These are phyloP conservation scores for Juglanconis juglandina DNA, from an alignment of 2,329 filamentous ascomycete genomes.

Conservation along the genomic window DNA sequence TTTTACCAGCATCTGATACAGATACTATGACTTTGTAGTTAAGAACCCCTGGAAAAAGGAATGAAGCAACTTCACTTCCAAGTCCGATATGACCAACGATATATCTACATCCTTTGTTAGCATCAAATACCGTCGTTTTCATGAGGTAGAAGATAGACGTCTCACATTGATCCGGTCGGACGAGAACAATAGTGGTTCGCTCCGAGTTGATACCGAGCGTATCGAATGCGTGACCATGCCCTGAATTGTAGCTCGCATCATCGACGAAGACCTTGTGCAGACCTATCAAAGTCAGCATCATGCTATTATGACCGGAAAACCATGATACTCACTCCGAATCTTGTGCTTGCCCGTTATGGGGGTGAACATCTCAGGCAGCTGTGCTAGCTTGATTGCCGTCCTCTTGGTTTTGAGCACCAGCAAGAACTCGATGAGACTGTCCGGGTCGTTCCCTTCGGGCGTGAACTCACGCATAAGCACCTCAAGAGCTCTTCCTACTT, in stretches of 20 bases:
- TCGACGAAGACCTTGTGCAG: constrained; percentile 57
- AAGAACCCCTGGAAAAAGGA: constrained; percentile 26
- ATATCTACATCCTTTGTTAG: constrained; percentile 22
- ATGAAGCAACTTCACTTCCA: constrained; percentile 16
- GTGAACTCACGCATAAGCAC: constrained; percentile 38
- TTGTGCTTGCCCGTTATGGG: constrained; percentile 53
- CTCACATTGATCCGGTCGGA: constrained; percentile 61
- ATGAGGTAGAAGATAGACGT: not conserved
- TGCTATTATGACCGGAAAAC: not conserved
- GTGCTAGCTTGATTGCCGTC: constrained; percentile 43
- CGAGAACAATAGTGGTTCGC: constrained; percentile 46
- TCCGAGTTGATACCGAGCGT: constrained; percentile 48
- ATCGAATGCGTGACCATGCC: constrained; percentile 56
- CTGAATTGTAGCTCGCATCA: constrained; percentile 51
- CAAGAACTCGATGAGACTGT: constrained; percentile 55
- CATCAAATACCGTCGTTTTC: too few relatives aligned
- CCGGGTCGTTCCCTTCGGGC: constrained; percentile 37
- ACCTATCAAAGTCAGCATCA: constrained; percentile 34
- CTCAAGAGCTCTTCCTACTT: constrained; percentile 15
- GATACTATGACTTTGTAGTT: not conserved
- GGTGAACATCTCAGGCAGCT: constrained; percentile 55
- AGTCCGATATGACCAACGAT: constrained; percentile 23
- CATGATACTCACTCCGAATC: constrained; percentile 42
- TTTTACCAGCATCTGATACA: too few relatives aligned
- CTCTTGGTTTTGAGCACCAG: constrained; percentile 51